phyloP scores from a whole-genome alignment of 2,329 filamentous ascomycete genomes.

The Biscogniauxia marginata region DNA sequence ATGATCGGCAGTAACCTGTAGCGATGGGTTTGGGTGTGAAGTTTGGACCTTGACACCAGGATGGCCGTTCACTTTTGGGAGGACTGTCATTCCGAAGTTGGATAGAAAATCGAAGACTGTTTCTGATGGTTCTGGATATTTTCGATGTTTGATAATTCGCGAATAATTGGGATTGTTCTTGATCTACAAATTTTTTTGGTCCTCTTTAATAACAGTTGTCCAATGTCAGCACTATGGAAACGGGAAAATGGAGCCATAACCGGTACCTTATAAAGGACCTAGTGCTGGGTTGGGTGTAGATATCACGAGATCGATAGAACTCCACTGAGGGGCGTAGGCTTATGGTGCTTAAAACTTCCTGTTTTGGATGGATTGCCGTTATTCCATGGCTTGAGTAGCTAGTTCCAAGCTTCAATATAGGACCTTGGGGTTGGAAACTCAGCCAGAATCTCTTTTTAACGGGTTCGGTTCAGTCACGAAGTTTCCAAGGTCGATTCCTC shows the following conservation, averaged over 20 bases:
- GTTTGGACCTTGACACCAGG: neutral
- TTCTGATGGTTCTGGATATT: too few relatives aligned
- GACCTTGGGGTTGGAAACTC: neutral
- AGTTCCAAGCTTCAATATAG: neutral
- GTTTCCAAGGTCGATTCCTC: neutral
- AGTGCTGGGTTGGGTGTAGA: neutral
- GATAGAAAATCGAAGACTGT: neutral
- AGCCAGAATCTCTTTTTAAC: neutral
- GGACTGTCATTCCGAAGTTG: neutral
- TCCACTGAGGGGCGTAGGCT: neutral
- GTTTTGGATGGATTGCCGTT: neutral
- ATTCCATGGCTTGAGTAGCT: neutral
- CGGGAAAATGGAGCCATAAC: neutral
- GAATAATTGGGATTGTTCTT: neutral
- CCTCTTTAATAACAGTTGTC: neutral
- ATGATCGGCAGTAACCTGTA: constrained; percentile 61
- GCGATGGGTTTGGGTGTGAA: constrained; percentile 45
- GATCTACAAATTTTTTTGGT: neutral
- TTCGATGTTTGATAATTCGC: too few relatives aligned
- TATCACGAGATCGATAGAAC: neutral
- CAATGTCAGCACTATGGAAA: neutral
- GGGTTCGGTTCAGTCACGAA: neutral
- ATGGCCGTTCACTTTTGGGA: neutral
- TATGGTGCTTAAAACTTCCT: neutral
- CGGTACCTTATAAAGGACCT: neutral